Base-by-base conservation (phyloP, 208 protist genomes). In the Jaenimonas drosophilae region DNA sequence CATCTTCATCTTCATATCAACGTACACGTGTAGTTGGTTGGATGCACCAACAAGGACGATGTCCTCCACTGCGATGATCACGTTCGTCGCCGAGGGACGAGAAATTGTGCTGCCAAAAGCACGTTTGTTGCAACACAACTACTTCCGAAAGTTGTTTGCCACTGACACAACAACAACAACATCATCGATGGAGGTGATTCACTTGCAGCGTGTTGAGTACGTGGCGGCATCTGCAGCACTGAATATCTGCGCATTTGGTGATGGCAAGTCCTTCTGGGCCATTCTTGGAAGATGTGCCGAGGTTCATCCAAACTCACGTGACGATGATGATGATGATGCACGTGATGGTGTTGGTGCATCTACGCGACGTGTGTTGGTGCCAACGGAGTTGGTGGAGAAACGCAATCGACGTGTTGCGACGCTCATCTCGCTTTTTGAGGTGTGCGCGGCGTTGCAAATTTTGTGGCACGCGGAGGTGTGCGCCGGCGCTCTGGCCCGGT, bases 381-480 rank as follows among this genome's bases (percentile, higher is more conserved):
- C n/a, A n/a, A n/a, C n/a, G n/a, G n/a, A n/a, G n/a, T n/a, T n/a
- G n/a, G n/a, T n/a, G n/a, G n/a, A n/a, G n/a, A n/a, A n/a, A n/a
- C n/a, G n/a, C n/a, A n/a, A n/a, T n/a, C n/a, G n/a, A 9, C 21
- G 34, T 3, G 40, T 53, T 26, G 37, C 32, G 21, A 40, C 36
- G 11, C 24, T 65, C 1, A 49, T 74, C 2, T 68, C 66, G 0
- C 52, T 74, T 3, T 61, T 54, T 21, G 54, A 59, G 20, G 41
- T 48, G n/a, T 69, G 66, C 32, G 32, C 51, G 0, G 59, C 32
- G 41, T 74, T 65, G 30, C 54, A 54, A 24, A 32, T 74, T n/a
- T 27, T 41, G 27, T 39, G 37, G 12, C 54, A 74, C 30, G 66
- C 66, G 3, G 51, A 31, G 5, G 26, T 2, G 20, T 40, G 28